Evolutionary conservation across 2,329 filamentous ascomycete species (phyloP).

Genomic region (Pestalotiopsis sp.): DNA sequence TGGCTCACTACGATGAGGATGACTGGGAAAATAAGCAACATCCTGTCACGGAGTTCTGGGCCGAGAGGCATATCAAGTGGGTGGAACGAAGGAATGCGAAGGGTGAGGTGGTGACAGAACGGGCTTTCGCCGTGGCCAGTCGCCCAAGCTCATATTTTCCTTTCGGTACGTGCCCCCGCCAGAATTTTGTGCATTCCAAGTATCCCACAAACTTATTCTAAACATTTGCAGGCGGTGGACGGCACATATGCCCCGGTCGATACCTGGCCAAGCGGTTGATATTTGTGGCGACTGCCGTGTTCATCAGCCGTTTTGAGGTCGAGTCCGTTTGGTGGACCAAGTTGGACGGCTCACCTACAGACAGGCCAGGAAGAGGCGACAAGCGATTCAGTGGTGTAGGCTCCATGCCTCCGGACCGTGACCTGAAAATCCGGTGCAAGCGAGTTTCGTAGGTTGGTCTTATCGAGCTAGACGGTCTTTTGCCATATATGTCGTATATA

Average conservation of each 20-base stretch:
- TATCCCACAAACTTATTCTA: neutral
- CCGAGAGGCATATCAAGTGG: conserved; percentile 20
- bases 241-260: conserved; percentile 39
- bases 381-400: conserved; percentile 6
- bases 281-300: conserved; percentile 33
- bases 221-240: conserved; percentile 32
- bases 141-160: conserved; percentile 19
- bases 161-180: neutral
- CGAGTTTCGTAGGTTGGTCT: neutral
- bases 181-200: neutral
- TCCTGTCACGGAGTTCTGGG: conserved; percentile 27
- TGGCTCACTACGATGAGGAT: conserved; percentile 24
- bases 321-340: conserved; percentile 25
- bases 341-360: conserved; percentile 13
- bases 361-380: conserved; percentile 13
- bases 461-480: neutral
- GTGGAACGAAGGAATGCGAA: neutral
- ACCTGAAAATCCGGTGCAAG: conserved; percentile 17
- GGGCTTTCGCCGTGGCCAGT: conserved; percentile 18
- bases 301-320: conserved; percentile 33
- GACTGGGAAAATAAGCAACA: conserved; percentile 23
- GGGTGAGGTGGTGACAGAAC: neutral
- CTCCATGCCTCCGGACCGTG: conserved; percentile 18
- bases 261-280: conserved; percentile 44
- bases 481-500: no score